Evolutionary conservation across 805 yeast genomes (phyloP), one percentile per base, ranked within the genome.

Genomic region (Yamadazyma ubonensis): DNA sequence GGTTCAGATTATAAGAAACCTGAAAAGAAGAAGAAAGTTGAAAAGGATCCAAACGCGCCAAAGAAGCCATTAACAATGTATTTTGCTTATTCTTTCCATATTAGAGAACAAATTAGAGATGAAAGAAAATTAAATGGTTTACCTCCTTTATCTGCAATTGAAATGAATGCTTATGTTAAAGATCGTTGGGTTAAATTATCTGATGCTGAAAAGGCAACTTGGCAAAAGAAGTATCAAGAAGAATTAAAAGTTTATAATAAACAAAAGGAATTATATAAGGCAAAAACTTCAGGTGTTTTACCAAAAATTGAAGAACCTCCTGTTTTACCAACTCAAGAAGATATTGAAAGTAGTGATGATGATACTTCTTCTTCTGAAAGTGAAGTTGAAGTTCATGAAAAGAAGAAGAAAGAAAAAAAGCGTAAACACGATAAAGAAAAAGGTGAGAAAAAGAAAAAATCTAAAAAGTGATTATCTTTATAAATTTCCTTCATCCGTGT

Each of bases 51-150:
- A 38, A 83, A 86, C 55, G 96, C 96, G 32, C 99, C 99, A 44
- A 88, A 86, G 73, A 89, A 89, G 56, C 98, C 99, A 11, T 71
- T 87, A 55, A 89, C 96, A 16, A 84, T 86, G 32, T 90, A 81
- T 68, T 86, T 91, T 61, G 71, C 73, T 29, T 91, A 80, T 63
- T 80, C 87, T 38, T 81, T 84, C 49, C 80, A 78, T 49, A 76
- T 80, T 49, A 81, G 96, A 55, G 84, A 83, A 46, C 67, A 73
- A 27, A 73, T 90, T 46, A 78, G 82, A 41, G 81, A 76, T 39
- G 89, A 85, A 46, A 76, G 95, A 55, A 73, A 67, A 41, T 65
- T 65, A 26, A 67, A 72, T 35, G 67, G 84, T 23, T 70, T 73
- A 52, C 76, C 83, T 11, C 78, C 86, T 8, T 71, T 84, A 48